Evolutionary conservation across 2,329 filamentous ascomycete species (phyloP).

Genomic region (Alternaria sp.): DNA sequence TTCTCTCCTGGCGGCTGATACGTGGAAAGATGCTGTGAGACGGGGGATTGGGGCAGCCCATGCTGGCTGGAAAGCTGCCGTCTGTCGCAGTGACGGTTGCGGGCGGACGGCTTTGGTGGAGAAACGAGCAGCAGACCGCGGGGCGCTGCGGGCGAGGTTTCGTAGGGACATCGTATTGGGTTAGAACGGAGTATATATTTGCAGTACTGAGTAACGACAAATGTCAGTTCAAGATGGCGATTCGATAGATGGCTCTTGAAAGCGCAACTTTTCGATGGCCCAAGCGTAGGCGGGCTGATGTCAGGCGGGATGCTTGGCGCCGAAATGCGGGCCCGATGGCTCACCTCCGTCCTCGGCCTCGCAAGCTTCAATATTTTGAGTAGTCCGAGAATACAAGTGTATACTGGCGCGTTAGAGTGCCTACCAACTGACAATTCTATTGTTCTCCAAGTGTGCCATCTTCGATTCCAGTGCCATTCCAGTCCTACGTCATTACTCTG

Average conservation of each 20-base stretch:
- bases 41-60: conserved; percentile 44
- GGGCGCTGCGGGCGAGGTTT: conserved; percentile 56
- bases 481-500: conserved; percentile 21
- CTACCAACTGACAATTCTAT: neutral
- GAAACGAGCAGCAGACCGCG: conserved; percentile 55
- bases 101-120: conserved; percentile 51
- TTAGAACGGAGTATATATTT: neutral
- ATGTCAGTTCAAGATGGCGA: conserved; percentile 8
- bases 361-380: neutral
- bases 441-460: neutral
- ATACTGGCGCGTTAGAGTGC: neutral
- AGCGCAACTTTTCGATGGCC: conserved; percentile 36
- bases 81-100: conserved; percentile 48
- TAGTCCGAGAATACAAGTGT: neutral
- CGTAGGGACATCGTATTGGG: conserved; percentile 57
- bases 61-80: conserved; percentile 46
- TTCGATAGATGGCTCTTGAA: conserved; percentile 18
- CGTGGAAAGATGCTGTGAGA: conserved; percentile 55
- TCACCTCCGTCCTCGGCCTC: conserved; percentile 13
- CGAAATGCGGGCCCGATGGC: conserved; percentile 17
- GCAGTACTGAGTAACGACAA: conserved; percentile 13
- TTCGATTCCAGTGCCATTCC: neutral
- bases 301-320: conserved; percentile 27
- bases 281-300: conserved; percentile 29
- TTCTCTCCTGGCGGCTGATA: conserved; percentile 52